These are phyloP conservation scores for Sutorius eximius DNA, from an alignment of 1,284 basidiomycete genomes.

Conservation along the genomic window DNA sequence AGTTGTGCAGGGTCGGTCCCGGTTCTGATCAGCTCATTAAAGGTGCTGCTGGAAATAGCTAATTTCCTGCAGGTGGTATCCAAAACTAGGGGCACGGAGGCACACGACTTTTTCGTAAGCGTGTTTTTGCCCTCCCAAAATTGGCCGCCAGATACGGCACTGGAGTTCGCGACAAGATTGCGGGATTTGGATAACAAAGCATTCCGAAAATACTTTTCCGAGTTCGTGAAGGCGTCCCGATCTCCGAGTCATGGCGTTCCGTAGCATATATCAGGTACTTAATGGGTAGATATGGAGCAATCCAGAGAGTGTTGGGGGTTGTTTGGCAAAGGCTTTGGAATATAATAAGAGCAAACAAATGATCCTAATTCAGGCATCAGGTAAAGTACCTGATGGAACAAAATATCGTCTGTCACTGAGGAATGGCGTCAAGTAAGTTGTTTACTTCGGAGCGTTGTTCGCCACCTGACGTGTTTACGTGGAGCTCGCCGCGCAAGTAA, in stretches of 20 bases:
- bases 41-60: conserved; percentile 89
- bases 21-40: conserved; percentile 10
- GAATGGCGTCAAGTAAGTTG: conserved; percentile 46
- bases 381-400: conserved; percentile 16
- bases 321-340: conserved; percentile 36
- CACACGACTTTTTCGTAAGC: conserved; percentile 76
- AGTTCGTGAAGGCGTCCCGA: conserved; percentile 75
- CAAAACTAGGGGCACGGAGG: conserved; percentile 81
- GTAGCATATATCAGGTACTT: conserved; percentile 38
- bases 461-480: conserved; percentile 1
- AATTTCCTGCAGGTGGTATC: conserved; percentile 80
- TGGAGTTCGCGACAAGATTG: conserved; percentile 79
- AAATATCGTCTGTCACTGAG: conserved; percentile 15
- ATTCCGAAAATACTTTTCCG: conserved; percentile 89
- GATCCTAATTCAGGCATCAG: conserved; percentile 16
- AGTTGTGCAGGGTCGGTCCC: neutral
- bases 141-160: conserved; percentile 77
- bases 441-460: neutral
- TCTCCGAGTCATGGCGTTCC: conserved; percentile 46
- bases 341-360: conserved; percentile 36
- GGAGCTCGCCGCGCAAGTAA: conserved; percentile 44
- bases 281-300: neutral
- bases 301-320: conserved; percentile 11
- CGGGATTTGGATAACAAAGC: conserved; percentile 77
- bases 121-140: conserved; percentile 87